Conservation (phyloP, 257 asterid species). For the Mitragyna speciosa region DNA sequence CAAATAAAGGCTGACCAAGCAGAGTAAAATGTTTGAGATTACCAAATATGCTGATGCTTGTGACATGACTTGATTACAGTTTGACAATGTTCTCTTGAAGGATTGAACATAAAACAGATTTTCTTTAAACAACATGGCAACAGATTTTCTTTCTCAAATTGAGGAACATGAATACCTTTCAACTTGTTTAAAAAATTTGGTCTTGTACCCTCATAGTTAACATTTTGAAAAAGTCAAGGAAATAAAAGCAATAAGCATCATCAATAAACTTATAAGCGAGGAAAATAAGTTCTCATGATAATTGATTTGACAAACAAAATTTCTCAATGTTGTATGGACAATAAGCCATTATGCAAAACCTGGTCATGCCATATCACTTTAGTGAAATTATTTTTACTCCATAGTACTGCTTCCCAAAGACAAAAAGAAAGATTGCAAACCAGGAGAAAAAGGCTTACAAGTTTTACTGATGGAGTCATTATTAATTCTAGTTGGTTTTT, state of each 20-base stretch:
- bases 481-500: background rate
- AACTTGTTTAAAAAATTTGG: background rate
- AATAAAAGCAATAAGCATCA: background rate
- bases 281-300: background rate
- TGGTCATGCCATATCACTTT: background rate
- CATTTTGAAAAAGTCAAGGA: background rate
- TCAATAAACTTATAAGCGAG: background rate
- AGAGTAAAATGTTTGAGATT: background rate
- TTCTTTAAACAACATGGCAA: too few relatives aligned
- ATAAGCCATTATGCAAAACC: background rate
- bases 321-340: background rate
- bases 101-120: too few relatives aligned
- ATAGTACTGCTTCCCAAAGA: slow-evolving; percentile 2
- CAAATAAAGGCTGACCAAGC: background rate
- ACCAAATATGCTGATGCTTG: too few relatives aligned
- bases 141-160: too few relatives aligned
- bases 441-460: background rate
- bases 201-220: background rate
- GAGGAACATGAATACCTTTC: background rate
- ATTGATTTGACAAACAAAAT: background rate
- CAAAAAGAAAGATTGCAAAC: background rate
- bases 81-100: too few relatives aligned
- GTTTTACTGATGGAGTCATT: background rate
- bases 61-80: too few relatives aligned
- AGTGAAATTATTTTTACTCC: background rate